These are phyloP conservation scores for Calonectria hawksworthii DNA, from an alignment of 2,329 filamentous ascomycete species.

Conservation along the genomic window DNA sequence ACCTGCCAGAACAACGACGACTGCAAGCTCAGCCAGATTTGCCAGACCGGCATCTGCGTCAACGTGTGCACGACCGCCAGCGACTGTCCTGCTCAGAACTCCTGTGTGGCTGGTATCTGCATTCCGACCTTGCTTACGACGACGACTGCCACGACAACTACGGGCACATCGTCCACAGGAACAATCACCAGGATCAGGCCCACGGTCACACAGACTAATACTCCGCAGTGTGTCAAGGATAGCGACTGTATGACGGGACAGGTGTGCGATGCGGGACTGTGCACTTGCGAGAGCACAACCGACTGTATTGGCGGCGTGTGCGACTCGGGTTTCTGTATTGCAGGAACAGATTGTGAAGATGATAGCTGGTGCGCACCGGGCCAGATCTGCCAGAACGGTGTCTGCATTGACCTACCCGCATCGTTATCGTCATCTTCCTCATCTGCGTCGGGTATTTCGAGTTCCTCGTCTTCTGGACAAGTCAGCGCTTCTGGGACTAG, in stretches of 20 bases:
- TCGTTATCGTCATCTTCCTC: neutral
- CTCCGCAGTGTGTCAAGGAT: neutral
- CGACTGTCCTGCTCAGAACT: neutral
- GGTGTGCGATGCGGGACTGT: neutral
- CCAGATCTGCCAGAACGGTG: neutral
- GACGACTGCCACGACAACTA: neutral
- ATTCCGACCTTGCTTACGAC: neutral
- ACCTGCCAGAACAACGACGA: constrained; percentile 2
- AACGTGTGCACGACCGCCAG: neutral
- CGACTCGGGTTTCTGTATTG: constrained; percentile 4
- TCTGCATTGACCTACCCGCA: neutral
- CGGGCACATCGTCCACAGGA: neutral
- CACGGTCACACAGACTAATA: neutral
- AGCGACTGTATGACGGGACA: neutral
- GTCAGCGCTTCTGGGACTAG: neutral
- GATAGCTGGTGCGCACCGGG: neutral
- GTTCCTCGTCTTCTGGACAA: neutral
- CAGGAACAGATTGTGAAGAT: neutral
- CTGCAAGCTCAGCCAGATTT: constrained; percentile 6
- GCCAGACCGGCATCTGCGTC: neutral
- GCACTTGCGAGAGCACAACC: neutral
- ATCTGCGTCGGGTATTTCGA: neutral
- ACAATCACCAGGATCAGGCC: neutral
- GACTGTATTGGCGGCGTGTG: neutral
- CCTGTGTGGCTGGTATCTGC: neutral